Conservation (phyloP, 805 yeast genomes). For the Ogataea methanolica region DNA sequence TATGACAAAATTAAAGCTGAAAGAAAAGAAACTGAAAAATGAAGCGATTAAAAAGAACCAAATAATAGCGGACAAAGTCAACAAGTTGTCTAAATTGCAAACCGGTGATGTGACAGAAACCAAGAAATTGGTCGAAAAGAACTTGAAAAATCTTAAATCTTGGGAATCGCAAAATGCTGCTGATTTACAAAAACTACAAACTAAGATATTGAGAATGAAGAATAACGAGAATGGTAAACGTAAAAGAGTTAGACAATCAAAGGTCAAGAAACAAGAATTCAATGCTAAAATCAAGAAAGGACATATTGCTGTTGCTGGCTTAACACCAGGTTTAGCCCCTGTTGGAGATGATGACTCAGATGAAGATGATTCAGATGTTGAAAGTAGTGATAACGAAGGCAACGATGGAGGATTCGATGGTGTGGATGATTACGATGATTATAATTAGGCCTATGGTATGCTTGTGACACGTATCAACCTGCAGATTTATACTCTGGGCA, state of each 20-base stretch:
- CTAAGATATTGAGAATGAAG: slow-evolving; percentile 39
- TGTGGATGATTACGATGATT: slow-evolving; percentile 29
- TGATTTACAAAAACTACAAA: slow-evolving; percentile 39
- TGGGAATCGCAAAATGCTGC: slow-evolving; percentile 36
- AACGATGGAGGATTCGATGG: slow-evolving; percentile 5
- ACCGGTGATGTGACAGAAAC: slow-evolving; percentile 30
- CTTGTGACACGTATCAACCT: neutral
- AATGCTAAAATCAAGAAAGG: slow-evolving; percentile 41
- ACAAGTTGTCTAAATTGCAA: slow-evolving; percentile 19
- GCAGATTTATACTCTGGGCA: neutral
- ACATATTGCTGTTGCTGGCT: slow-evolving; percentile 49
- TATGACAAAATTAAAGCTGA: slow-evolving; percentile 14
- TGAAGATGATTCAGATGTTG: slow-evolving; percentile 25
- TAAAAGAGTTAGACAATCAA: slow-evolving; percentile 30
- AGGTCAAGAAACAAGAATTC: slow-evolving; percentile 29
- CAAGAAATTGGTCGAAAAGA: slow-evolving; percentile 35
- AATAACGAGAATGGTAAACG: slow-evolving; percentile 35
- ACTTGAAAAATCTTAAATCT: slow-evolving; percentile 34
- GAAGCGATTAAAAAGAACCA: slow-evolving; percentile 11
- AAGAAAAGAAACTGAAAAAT: slow-evolving; percentile 14
- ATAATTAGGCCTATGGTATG: slow-evolving; percentile 9
- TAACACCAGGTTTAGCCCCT: slow-evolving; percentile 85
- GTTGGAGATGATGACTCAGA: slow-evolving; percentile 66
- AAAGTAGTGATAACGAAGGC: slow-evolving; percentile 10
- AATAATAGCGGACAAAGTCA: slow-evolving; percentile 12